phyloP scores from a whole-genome alignment of 2,329 filamentous ascomycete species.

The Curvularia sp. region DNA sequence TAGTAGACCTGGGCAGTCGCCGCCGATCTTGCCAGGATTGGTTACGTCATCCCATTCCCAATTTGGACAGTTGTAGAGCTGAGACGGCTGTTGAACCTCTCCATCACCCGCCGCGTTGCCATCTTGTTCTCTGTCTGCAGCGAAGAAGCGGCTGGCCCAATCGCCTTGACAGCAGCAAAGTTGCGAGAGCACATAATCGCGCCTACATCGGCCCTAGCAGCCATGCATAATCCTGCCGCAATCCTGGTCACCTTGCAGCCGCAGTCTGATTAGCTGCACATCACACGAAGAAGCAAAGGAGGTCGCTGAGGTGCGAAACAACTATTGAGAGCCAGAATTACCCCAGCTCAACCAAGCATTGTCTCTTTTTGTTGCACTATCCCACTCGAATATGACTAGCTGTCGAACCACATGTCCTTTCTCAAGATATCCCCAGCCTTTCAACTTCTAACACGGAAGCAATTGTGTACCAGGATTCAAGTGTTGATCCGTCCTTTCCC shows the following conservation, averaged over 20 bases:
- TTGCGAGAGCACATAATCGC: background rate
- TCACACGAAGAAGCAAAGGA: background rate
- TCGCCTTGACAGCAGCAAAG: background rate
- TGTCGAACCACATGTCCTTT: background rate
- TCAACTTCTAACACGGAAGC: background rate
- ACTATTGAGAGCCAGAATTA: background rate
- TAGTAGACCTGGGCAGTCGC: background rate
- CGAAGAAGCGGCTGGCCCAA: background rate
- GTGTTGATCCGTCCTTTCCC: background rate
- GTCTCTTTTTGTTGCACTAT: background rate
- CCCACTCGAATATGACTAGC: background rate
- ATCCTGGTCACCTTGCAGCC: slow-evolving; percentile 1
- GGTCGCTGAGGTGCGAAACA: background rate
- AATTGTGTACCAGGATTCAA: background rate
- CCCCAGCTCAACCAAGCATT: background rate
- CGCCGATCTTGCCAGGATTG: slow-evolving; percentile 10
- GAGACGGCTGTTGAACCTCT: slow-evolving; percentile 2
- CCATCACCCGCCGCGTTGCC: background rate
- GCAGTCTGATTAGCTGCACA: background rate
- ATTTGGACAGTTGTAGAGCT: slow-evolving; percentile 23
- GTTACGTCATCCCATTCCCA: slow-evolving; percentile 25
- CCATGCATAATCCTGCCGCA: background rate
- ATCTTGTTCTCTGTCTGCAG: background rate
- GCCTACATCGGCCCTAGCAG: background rate
- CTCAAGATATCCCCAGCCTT: background rate